Base-by-base conservation (phyloP, 768 basidiomycete species). In the Rhodotorula graminis region DNA sequence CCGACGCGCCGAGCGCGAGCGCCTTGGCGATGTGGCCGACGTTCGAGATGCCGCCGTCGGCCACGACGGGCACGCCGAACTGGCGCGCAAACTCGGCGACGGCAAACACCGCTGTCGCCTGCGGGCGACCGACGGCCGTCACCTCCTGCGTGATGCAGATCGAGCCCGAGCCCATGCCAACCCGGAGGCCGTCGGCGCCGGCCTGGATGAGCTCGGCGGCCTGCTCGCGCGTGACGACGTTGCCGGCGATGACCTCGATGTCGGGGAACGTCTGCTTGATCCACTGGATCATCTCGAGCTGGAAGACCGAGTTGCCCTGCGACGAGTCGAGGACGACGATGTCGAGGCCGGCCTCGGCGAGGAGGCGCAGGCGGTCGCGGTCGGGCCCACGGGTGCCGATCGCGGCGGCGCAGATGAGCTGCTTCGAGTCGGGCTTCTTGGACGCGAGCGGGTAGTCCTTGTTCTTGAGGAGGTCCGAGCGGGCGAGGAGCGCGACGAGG, bases 121-220 rank as follows among this genome's bases (percentile, higher is more conserved):
- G 96, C 1, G 95, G 96, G 25, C 96, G 88, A 23, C 96, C 96
- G 64, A 98, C 95, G 18, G 96, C 96, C 91, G 97, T 98, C 78
- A 99, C 90, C 80, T 98, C 96, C 82, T 99, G 96, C 12, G 96
- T 99, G 83, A 99, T 99, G 81, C 96, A 99, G 80, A 99, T 99
- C 11, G 92, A 95, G 16, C 96, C 96, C 15, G 90, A 91, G 50
- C 96, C 96, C 96, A 99, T 99, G 55, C 96, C 96, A 50, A 99
- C 85, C 33, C 93, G 89, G 19, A 98, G 85, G n/a, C 85, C 95
- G 77, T 99, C 96, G 7, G 94, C 96, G 56, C 96, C 96, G 5
- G 93, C 94, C 16, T 86, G 88, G 76, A 99, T 97, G 71, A 99
- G 87, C 33, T 84, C 87, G 25, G 96, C 96, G 2, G 96, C 95